Evolutionary conservation across 495 filamentous ascomycete species (phyloP), one percentile per base, ranked within the genome.

Genomic region (Hyphodiscus hymeniophilus): DNA sequence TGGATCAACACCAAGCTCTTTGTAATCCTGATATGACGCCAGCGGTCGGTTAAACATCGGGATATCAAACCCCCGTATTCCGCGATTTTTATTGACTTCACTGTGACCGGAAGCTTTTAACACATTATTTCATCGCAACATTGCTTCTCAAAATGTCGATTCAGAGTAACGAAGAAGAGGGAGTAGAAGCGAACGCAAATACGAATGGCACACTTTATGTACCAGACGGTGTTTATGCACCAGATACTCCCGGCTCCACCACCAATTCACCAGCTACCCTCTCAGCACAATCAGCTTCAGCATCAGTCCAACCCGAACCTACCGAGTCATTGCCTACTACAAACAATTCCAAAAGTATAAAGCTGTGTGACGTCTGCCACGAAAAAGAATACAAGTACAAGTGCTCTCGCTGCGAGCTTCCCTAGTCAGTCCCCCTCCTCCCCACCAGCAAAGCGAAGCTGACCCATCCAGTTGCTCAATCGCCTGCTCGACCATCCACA

Each of bases 401-500:
- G 42, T 86, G 82, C 63, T 75, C 77, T 2, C 72, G 69, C 24
- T 86, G 82, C 57, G 60, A 57, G n/a, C 50, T 79, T 7, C 70
- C 74, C 64, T 83, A 80, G 81, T 85, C 75, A 51, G 68, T 58
- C 51, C 52, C 34, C 31, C 26, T 31, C 18, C n/a, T 30, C 16
- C 1, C 26, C n/a, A n/a, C n/a, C n/a, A n/a, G n/a, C n/a, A n/a
- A 47, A 23, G 8, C 17, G 16, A 43, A 38, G n/a, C 51, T 38
- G 24, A 51, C 17, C 12, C 23, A 23, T 17, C n/a, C 45, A 89
- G 84, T 57, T 89, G 84, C 56, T 87, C 83, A 1, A 69, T 85
- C 38, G 64, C 72, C 20, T 89, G 84, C 63, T 83, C 75, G 47
- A 77, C 75, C 52, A 62, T 70, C 22, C 84, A 89, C 66, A 82